Conservation (phyloP, 768 basidiomycete species). For the Tubosaeta sp. region DNA sequence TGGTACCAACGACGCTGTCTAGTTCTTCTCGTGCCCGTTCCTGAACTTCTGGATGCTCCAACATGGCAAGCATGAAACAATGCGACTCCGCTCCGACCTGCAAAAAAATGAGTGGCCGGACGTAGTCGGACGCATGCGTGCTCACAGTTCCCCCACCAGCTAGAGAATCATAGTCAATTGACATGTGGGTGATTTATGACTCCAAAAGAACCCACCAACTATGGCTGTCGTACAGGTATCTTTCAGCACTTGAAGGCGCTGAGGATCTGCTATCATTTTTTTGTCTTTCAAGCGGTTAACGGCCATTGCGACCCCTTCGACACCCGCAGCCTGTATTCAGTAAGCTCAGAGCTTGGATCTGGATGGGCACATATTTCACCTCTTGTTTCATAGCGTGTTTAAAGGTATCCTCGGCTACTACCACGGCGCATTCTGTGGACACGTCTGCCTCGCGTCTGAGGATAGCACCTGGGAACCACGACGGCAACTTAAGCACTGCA, state of each 20-base stretch:
- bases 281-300: slow-evolving; percentile 7
- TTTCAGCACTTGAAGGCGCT: background rate
- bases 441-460: slow-evolving; percentile 25
- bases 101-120: background rate
- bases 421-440: slow-evolving; percentile 4
- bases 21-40: slow-evolving; percentile 28
- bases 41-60: slow-evolving; percentile 27
- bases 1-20: slow-evolving; percentile 25
- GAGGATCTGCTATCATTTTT: background rate
- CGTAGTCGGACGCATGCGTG: background rate
- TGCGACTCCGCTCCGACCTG: background rate
- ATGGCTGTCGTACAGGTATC: background rate
- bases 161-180: background rate
- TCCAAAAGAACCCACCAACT: background rate
- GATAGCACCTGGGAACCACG: slow-evolving; percentile 20
- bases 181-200: background rate
- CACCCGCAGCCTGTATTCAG: background rate
- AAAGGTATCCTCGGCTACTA: slow-evolving; percentile 15
- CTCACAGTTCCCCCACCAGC: slow-evolving; percentile 21
- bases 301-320: slow-evolving; percentile 7
- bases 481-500: slow-evolving; percentile 21
- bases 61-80: slow-evolving; percentile 31
- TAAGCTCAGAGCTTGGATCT: background rate
- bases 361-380: slow-evolving; percentile 1
- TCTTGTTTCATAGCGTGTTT: slow-evolving; percentile 12